These are phyloP conservation scores for Aspergillus brunneoviolaceus DNA, from an alignment of 2,329 filamentous ascomycete species.

Conservation along the genomic window DNA sequence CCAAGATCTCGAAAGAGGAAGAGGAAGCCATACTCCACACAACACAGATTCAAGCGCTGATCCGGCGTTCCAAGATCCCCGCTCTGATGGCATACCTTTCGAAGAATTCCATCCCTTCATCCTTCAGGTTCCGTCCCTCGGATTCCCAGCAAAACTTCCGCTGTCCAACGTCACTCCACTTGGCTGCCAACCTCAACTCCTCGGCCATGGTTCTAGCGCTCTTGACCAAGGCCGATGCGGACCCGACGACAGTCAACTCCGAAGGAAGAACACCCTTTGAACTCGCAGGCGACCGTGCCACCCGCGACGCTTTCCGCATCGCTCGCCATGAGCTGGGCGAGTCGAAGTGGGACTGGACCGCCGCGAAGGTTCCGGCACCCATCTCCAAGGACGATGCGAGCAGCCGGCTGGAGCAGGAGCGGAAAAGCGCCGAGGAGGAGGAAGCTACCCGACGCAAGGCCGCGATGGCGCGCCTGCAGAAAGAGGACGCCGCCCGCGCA, in stretches of 20 bases:
- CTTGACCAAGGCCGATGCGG: constrained; percentile 69
- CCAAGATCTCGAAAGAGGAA: constrained; percentile 76
- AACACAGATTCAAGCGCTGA: constrained; percentile 80
- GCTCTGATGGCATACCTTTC: constrained; percentile 81
- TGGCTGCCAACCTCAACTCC: constrained; percentile 79
- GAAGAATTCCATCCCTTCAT: constrained; percentile 67
- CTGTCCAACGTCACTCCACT: constrained; percentile 78
- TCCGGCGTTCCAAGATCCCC: constrained; percentile 85
- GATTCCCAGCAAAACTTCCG: constrained; percentile 70
- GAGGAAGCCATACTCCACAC: constrained; percentile 81
- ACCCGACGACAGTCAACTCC: constrained; percentile 68
- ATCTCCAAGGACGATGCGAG: constrained; percentile 72
- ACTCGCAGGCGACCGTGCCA: constrained; percentile 78
- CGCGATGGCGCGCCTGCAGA: constrained; percentile 71
- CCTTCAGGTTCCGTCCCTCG: constrained; percentile 73
- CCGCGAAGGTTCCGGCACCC: constrained; percentile 68
- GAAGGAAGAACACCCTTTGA: constrained; percentile 88
- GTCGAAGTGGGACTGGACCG: constrained; percentile 72
- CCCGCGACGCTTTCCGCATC: constrained; percentile 87
- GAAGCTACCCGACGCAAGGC: constrained; percentile 69
- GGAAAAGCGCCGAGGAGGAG: constrained; percentile 64
- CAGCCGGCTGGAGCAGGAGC: constrained; percentile 67
- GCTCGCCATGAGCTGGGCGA: constrained; percentile 82
- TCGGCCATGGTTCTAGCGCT: constrained; percentile 75
- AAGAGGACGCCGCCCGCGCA: constrained; percentile 55